These are phyloP conservation scores for Alternaria infectoria DNA, from an alignment of 2,329 filamentous ascomycete species.

Conservation along the genomic window DNA sequence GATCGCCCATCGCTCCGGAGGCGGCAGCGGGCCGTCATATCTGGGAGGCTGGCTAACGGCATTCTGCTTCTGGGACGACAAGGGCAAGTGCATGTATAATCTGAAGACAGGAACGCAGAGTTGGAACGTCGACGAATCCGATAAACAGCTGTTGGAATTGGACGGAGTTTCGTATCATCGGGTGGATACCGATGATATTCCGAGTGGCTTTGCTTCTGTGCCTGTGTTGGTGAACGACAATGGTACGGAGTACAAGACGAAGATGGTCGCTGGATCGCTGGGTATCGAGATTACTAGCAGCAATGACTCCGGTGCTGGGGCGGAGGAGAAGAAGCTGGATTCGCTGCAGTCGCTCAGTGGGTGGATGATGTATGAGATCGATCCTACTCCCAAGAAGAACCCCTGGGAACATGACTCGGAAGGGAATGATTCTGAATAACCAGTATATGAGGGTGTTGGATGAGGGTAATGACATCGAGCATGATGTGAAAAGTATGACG, in stretches of 20 bases:
- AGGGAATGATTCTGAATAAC: not conserved
- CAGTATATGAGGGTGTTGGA: not conserved
- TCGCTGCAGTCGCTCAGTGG: conserved; percentile 14
- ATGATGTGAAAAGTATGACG: not conserved
- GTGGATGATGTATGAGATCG: conserved; percentile 21
- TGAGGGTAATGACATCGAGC: not conserved
- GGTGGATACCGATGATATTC: conserved; percentile 10
- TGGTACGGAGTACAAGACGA: conserved; percentile 3
- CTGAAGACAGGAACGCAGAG: not conserved
- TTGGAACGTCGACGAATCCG: not conserved
- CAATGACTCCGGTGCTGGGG: not conserved
- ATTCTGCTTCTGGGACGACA: conserved; percentile 25
- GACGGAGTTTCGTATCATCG: conserved; percentile 10
- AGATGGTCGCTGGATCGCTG: conserved; percentile 20
- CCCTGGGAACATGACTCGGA: not conserved
- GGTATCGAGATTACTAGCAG: conserved; percentile 13
- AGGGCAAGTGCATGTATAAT: conserved; percentile 12
- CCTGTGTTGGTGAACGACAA: conserved; percentile 20
- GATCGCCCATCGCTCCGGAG: not conserved
- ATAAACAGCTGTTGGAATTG: not conserved
- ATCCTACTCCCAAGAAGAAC: not conserved
- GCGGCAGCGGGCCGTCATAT: conserved; percentile 3
- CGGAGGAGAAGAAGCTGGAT: conserved; percentile 8
- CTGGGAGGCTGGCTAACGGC: conserved; percentile 27
- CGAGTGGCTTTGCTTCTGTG: conserved; percentile 7